Evolutionary conservation across 2,329 filamentous ascomycete species (phyloP), one percentile per base, ranked within the genome.

Genomic region (Bipolaris sorokiniana): DNA sequence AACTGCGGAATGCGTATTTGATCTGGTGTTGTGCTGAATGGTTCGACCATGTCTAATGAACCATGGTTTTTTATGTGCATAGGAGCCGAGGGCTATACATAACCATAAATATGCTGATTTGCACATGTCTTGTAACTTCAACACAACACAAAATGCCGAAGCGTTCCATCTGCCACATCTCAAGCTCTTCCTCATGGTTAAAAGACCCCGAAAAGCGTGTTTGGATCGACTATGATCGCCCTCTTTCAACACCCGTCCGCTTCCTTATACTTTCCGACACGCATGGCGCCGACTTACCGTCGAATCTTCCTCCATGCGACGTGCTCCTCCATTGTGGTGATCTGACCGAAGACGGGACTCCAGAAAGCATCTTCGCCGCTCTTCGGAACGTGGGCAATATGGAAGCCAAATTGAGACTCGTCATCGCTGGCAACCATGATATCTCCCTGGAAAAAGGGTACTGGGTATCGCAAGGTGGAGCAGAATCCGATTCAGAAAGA

Each of bases 361-460:
- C 76, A 2, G 47, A 65, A n/a, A 80, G 85, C 64, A 82, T 84
- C 59, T 60, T 75, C 11, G 51, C 62, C 11, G 79, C 80, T 3
- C 64, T 85, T 16, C 63, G 77, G n/a, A 75, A 80, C 60, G 72
- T 87, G 16, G 71, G 73, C 11, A 65, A 70, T 1, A 77, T 83
- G 33, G 68, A 81, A 9, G 84, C 84, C 1, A 80, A 82, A 28
- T 70, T 88, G 3, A 87, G 86, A 63, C 76, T 88, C 20, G 80
- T 86, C 40, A 87, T 88, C 49, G 81, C 85, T 0, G 85, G 85
- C 0, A 88, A 88, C 66, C 86, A 88, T 71, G 85, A 88, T 60
- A 76, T 86, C 18, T 82, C 81, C 2, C 77, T 88, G 0, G 84
- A 88, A 63, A 73, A 77, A 50, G 67, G 23, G 5, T 72, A 67